These are phyloP conservation scores for Parachaetomium inaequale DNA, from an alignment of 495 filamentous ascomycete genomes.

Conservation along the genomic window DNA sequence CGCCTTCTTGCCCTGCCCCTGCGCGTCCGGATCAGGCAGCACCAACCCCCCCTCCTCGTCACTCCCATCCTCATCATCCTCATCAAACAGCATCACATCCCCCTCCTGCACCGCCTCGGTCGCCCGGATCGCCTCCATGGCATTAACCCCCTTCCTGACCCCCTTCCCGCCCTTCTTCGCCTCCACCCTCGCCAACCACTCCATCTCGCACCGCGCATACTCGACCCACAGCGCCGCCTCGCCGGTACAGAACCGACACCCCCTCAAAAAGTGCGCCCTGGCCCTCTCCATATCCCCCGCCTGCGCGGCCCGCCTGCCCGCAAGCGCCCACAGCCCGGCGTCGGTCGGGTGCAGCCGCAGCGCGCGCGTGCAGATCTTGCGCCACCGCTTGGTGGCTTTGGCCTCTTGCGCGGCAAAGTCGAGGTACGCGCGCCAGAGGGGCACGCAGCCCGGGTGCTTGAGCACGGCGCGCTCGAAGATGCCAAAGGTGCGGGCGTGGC, in stretches of 20 bases:
- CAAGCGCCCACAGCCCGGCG: constrained; percentile 81
- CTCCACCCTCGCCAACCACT: constrained; percentile 79
- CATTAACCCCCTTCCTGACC: constrained; percentile 33
- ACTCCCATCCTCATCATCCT: constrained; percentile 43
- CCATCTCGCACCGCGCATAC: constrained; percentile 88
- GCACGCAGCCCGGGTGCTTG: constrained; percentile 77
- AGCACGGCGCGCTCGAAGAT: constrained; percentile 82
- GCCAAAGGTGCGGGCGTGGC: constrained; percentile 79
- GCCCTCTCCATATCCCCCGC: constrained; percentile 82
- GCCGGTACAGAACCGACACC: constrained; percentile 78
- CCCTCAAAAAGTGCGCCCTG: constrained; percentile 77
- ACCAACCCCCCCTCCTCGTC: constrained; percentile 42
- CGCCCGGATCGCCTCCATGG: constrained; percentile 41
- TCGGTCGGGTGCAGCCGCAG: constrained; percentile 82
- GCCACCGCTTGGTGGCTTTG: constrained; percentile 75
- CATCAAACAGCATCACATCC: constrained; percentile 35
- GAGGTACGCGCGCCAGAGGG: constrained; percentile 90
- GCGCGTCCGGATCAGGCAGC: constrained; percentile 40
- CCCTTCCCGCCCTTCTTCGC: constrained; percentile 66
- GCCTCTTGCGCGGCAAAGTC: constrained; percentile 66
- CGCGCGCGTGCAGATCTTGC: constrained; percentile 68
- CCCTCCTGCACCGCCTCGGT: constrained; percentile 33
- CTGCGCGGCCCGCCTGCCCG: constrained; percentile 70
- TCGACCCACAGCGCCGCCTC: constrained; percentile 75
- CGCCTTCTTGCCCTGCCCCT: constrained; percentile 21